Percentiles rank a stretch among this genome's conserved stretches.
These are phyloP conservation scores for Leishmania guyanensis DNA, from an alignment of 208 protist species.

Conservation along the genomic window DNA sequence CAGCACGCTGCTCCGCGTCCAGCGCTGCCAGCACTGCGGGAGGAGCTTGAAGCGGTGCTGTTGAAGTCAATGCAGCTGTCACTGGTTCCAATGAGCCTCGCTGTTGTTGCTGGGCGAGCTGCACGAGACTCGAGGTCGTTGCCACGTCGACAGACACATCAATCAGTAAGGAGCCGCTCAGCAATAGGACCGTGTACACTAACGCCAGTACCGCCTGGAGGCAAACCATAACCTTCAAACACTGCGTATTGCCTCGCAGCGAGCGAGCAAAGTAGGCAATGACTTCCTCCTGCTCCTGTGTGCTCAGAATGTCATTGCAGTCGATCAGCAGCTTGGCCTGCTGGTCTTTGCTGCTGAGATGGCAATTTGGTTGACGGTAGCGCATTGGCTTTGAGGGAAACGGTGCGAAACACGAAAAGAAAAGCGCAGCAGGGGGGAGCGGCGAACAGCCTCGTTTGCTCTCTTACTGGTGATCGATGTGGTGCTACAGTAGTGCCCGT, in stretches of 20 bases:
- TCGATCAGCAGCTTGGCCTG: constrained; percentile 40
- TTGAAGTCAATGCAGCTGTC: background rate
- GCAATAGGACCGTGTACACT: constrained; percentile 55
- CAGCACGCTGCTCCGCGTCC: constrained; percentile 11
- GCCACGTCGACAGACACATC: constrained; percentile 18
- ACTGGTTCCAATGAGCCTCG: background rate
- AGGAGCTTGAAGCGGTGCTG: constrained; percentile 11
- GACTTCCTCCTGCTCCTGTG: constrained; percentile 70
- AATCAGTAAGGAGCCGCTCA: constrained; percentile 46
- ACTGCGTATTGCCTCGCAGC: constrained; percentile 38
- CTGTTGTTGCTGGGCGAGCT: constrained; percentile 9
- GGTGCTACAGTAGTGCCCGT: background rate
- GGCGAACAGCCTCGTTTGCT: background rate
- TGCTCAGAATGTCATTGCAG: constrained; percentile 58
- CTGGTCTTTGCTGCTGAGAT: constrained; percentile 23
- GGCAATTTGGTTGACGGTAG: constrained; percentile 44
- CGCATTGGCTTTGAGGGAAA: constrained; percentile 33
- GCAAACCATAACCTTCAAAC: constrained; percentile 49
- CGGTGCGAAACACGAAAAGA: no score
- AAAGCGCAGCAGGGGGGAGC: background rate
- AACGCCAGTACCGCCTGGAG: constrained; percentile 55
- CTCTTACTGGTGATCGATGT: background rate
- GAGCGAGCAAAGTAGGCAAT: constrained; percentile 58
- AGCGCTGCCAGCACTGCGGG: constrained; percentile 10
- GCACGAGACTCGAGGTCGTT: background rate